Percentiles rank a stretch among this genome's conserved stretches.
Conservation (phyloP, 768 basidiomycete genomes). For the Kwoniella dejecticola region DNA sequence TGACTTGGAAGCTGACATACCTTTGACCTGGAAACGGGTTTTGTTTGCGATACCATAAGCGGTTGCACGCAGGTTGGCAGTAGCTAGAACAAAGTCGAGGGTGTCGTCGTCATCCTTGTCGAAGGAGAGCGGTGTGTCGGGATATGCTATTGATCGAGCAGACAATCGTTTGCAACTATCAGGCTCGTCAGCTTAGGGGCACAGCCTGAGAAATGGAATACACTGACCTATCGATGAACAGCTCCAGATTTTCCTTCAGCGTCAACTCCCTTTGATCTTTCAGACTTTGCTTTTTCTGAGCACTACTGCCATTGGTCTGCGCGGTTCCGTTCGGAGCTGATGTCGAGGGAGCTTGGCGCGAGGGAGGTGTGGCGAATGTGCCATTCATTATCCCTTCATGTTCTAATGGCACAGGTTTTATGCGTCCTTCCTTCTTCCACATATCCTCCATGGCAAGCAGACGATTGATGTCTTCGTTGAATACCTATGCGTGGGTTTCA, state of each 20-base stretch:
- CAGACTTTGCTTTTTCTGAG: constrained; percentile 57
- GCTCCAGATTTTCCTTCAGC: constrained; percentile 73
- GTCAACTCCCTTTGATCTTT: constrained; percentile 80
- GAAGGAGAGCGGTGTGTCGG: constrained; percentile 63
- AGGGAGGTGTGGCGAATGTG: constrained; percentile 60
- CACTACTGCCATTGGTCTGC: constrained; percentile 12
- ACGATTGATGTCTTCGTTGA: constrained; percentile 80
- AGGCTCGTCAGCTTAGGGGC: constrained; percentile 7
- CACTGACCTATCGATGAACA: constrained; percentile 83
- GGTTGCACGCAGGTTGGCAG: constrained; percentile 85
- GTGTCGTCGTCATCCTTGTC: constrained; percentile 99
- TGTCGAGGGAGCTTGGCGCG: constrained; percentile 38
- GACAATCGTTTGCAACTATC: constrained; percentile 78
- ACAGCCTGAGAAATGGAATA: too few relatives aligned
- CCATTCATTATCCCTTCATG: constrained; percentile 73
- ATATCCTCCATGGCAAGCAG: constrained; percentile 92
- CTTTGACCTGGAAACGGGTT: constrained; percentile 97
- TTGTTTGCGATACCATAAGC: constrained; percentile 87
- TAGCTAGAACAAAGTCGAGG: constrained; percentile 92
- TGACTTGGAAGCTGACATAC: constrained; percentile 57
- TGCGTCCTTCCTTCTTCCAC: constrained; percentile 76
- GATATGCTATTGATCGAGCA: constrained; percentile 63
- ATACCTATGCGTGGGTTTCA: too few relatives aligned
- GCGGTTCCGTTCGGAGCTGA: not conserved
- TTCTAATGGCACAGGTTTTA: constrained; percentile 81